These are phyloP conservation scores for Cercospora sesami DNA, from an alignment of 2,329 filamentous ascomycete species.

Conservation along the genomic window DNA sequence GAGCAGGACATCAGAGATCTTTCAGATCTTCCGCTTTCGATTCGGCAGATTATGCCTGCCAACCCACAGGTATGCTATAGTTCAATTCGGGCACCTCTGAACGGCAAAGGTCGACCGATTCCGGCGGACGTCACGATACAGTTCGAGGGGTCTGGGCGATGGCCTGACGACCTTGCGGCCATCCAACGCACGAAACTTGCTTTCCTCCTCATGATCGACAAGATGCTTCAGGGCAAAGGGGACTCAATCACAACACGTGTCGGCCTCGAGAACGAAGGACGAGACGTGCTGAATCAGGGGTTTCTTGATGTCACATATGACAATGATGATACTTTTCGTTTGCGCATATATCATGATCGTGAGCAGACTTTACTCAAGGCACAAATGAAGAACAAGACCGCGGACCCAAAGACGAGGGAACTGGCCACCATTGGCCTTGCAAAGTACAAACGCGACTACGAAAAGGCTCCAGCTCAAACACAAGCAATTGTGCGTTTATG, in stretches of 20 bases:
- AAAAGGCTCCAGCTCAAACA: conserved; percentile 73
- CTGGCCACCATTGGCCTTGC: conserved; percentile 69
- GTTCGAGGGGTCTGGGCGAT: conserved; percentile 89
- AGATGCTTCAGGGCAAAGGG: conserved; percentile 65
- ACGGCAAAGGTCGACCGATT: conserved; percentile 49
- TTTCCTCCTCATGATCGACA: conserved; percentile 72
- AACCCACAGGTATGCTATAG: conserved; percentile 73
- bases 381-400: conserved; percentile 70
- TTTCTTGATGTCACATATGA: conserved; percentile 81
- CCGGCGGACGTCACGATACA: conserved; percentile 81
- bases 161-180: conserved; percentile 87
- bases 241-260: conserved; percentile 65
- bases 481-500: conserved; percentile 78
- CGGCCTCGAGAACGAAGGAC: conserved; percentile 74
- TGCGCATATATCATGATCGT: conserved; percentile 85
- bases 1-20: conserved; percentile 75
- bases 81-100: conserved; percentile 58
- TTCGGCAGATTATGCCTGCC: conserved; percentile 75
- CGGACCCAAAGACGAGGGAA: conserved; percentile 66
- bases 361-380: conserved; percentile 79
- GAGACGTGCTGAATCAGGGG: conserved; percentile 70
- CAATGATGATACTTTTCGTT: conserved; percentile 71
- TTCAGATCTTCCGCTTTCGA: conserved; percentile 81
- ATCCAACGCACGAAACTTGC: conserved; percentile 94
- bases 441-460: conserved; percentile 68